Percentiles rank a stretch among this genome's conserved stretches.
Conservation (phyloP, 371 early-diverging fungal genomes). For the Batkoa obscura region DNA sequence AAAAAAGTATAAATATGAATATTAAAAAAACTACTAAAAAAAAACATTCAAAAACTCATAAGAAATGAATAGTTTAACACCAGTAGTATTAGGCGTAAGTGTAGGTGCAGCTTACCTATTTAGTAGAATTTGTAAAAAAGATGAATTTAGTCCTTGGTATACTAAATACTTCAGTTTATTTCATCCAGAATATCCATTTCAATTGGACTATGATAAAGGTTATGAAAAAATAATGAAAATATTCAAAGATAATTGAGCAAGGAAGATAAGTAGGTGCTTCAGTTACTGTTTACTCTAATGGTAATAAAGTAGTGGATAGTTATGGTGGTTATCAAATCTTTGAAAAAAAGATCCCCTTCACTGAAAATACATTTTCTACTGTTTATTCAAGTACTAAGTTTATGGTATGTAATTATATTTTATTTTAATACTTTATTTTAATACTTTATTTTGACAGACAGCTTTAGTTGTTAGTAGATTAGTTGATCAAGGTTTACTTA, state of each 20-base stretch:
- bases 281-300: constrained; percentile 24
- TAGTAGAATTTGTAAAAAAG: too few relatives aligned
- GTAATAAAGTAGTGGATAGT: constrained; percentile 33
- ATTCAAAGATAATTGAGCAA: constrained; percentile 5
- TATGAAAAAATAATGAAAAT: background rate
- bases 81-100: too few relatives aligned
- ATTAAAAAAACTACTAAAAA: too few relatives aligned
- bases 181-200: background rate
- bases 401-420: constrained; percentile 10
- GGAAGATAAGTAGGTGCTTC: constrained; percentile 28
- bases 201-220: background rate
- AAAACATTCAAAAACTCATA: too few relatives aligned
- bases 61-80: too few relatives aligned
- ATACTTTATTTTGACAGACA: background rate
- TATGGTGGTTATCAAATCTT: constrained; percentile 39
- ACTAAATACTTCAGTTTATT: background rate
- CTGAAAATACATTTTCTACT: constrained; percentile 30
- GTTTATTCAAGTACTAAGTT: constrained; percentile 44
- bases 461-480: constrained; percentile 29
- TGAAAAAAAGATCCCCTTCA: constrained; percentile 17
- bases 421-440: background rate
- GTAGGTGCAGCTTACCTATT: too few relatives aligned
- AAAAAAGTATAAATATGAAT: too few relatives aligned
- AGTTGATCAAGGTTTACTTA: constrained; percentile 30
- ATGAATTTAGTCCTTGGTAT: constrained; percentile 4